A percentile compares a stretch with the other conserved stretches of the same genome.
Conservation (phyloP, 331 rosid species). For the Malus hybrid region DNA sequence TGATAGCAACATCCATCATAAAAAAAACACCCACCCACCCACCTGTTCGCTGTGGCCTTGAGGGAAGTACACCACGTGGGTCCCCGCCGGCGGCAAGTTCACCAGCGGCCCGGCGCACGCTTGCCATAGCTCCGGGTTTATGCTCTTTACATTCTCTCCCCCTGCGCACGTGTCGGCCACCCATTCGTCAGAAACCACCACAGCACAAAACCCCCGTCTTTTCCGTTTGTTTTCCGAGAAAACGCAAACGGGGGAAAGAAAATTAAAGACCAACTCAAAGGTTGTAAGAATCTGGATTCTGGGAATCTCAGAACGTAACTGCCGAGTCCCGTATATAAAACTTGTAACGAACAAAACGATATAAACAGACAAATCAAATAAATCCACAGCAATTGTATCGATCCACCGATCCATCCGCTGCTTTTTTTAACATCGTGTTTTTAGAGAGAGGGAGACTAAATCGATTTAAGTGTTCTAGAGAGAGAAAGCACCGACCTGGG, state of each 20-base stretch:
- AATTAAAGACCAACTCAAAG: background rate
- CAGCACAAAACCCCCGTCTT: background rate
- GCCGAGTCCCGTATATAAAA: conserved; percentile 14
- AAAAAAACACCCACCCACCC: background rate
- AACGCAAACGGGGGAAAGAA: background rate
- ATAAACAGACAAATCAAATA: background rate
- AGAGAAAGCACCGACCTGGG: conserved; percentile 31
- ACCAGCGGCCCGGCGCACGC: conserved; percentile 96
- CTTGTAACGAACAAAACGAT: background rate
- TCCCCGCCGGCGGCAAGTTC: conserved; percentile 72
- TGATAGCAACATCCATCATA: background rate
- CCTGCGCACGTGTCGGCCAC: conserved; percentile 34
- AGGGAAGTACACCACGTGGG: conserved; percentile 88
- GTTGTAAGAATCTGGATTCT: background rate
- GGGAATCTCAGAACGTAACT: conserved; percentile 8
- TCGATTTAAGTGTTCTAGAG: background rate
- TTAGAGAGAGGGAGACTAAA: background rate
- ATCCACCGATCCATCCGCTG: conserved; percentile 8
- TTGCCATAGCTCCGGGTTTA: conserved; percentile 83
- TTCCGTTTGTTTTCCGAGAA: conserved; percentile 17
- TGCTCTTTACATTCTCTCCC: conserved; percentile 44
- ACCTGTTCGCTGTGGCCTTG: conserved; percentile 98
- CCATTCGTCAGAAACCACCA: conserved; percentile 7
- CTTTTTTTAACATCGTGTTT: background rate
- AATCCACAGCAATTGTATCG: background rate